These are phyloP conservation scores for Discostella pseudostelligera DNA, from an alignment of 108 stramenopile species.

Conservation along the genomic window DNA sequence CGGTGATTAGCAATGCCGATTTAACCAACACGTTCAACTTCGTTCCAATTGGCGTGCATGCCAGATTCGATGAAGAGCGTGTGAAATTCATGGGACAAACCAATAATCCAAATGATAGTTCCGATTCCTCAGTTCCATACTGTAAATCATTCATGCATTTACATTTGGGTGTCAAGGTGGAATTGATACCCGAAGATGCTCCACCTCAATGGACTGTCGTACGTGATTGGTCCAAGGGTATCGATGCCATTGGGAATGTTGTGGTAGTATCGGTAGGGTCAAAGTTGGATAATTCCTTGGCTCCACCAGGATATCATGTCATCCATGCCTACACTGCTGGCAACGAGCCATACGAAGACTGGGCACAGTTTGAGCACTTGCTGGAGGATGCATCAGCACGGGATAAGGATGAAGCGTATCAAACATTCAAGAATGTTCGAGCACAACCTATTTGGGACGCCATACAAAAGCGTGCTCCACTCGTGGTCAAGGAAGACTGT, in stretches of 20 bases:
- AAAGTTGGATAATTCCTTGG: conserved; percentile 81
- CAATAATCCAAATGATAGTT: conserved; percentile 58
- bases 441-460: conserved; percentile 90
- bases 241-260: conserved; percentile 86
- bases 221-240: conserved; percentile 82
- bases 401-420: conserved; percentile 75
- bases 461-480: conserved; percentile 87
- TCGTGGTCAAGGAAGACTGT: conserved; percentile 72
- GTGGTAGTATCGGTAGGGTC: conserved; percentile 81
- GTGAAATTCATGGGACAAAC: conserved; percentile 60
- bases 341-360: conserved; percentile 85
- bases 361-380: conserved; percentile 69
- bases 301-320: conserved; percentile 91
- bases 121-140: conserved; percentile 68
- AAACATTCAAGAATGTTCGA: conserved; percentile 77
- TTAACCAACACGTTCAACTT: conserved; percentile 75
- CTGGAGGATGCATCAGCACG: conserved; percentile 60
- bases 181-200: conserved; percentile 81
- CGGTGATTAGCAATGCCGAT: conserved; percentile 90
- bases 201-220: conserved; percentile 97
- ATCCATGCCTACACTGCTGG: conserved; percentile 91
- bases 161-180: conserved; percentile 89
- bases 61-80: conserved; percentile 45
- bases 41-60: conserved; percentile 47
- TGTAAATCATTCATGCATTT: conserved; percentile 89